phyloP scores from a whole-genome alignment of 495 filamentous ascomycete species.

The Daldinia caldariorum region DNA sequence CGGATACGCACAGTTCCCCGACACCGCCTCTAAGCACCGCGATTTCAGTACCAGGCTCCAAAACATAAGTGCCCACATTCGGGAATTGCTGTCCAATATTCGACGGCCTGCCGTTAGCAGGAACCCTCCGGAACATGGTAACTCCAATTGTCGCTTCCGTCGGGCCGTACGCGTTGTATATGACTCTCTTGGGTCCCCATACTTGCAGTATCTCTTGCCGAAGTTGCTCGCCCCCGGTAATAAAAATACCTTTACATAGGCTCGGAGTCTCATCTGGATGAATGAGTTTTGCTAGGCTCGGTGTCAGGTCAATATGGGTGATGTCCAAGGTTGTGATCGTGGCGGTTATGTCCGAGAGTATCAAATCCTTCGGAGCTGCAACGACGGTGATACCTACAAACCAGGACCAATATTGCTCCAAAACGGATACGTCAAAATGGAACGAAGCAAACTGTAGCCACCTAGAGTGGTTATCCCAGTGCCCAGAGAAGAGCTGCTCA shows the following conservation, averaged over 20 bases:
- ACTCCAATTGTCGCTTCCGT: slow-evolving; percentile 92
- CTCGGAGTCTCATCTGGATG: slow-evolving; percentile 74
- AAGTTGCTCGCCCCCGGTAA: slow-evolving; percentile 77
- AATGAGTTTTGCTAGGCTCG: slow-evolving; percentile 69
- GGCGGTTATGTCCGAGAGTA: slow-evolving; percentile 77
- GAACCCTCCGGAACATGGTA: slow-evolving; percentile 79
- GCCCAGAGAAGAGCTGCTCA: slow-evolving; percentile 69
- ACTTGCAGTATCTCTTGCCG: slow-evolving; percentile 76
- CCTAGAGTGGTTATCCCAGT: slow-evolving; percentile 73
- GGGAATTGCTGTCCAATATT: slow-evolving; percentile 88
- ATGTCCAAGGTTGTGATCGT: slow-evolving; percentile 76
- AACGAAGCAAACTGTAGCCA: slow-evolving; percentile 91
- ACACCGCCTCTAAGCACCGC: slow-evolving; percentile 81
- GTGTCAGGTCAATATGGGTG: slow-evolving; percentile 87
- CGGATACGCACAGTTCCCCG: slow-evolving; percentile 88
- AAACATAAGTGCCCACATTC: slow-evolving; percentile 83
- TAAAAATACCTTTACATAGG: slow-evolving; percentile 75
- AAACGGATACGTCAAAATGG: slow-evolving; percentile 87
- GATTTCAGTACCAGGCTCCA: slow-evolving; percentile 71
- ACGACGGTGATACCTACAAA: slow-evolving; percentile 82
- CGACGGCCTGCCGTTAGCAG: slow-evolving; percentile 73
- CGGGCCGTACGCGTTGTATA: slow-evolving; percentile 85
- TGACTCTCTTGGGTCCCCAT: slow-evolving; percentile 70
- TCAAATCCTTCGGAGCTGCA: slow-evolving; percentile 77
- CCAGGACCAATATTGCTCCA: slow-evolving; percentile 93